These are phyloP conservation scores for Neospermospora avenae DNA, from an alignment of 2,329 filamentous ascomycete species.

Conservation along the genomic window DNA sequence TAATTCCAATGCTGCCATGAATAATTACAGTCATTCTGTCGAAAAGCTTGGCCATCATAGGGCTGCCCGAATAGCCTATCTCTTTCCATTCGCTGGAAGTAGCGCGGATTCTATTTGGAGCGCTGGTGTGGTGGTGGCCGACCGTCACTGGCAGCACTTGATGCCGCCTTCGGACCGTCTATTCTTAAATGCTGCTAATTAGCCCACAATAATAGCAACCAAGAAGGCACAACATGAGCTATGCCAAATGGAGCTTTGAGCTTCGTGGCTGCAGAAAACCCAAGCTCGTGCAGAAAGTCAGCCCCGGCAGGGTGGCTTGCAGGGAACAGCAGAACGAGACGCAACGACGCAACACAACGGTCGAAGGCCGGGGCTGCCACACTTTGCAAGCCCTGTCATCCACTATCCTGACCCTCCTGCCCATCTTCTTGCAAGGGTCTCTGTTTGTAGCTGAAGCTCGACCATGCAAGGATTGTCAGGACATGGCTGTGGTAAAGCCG, in stretches of 20 bases:
- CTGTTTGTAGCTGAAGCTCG: constrained; percentile 25
- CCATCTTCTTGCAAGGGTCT: constrained; percentile 17
- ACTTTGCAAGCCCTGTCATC: constrained; percentile 1
- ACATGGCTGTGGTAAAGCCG: constrained; percentile 25
- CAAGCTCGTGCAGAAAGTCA: constrained; percentile 16
- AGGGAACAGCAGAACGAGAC: constrained; percentile 1
- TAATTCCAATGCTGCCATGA: not conserved
- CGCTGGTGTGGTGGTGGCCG: not conserved
- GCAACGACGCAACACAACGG: constrained; percentile 17
- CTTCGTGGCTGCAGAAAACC: constrained; percentile 1
- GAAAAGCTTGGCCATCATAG: constrained; percentile 16
- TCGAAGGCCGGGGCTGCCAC: constrained; percentile 14
- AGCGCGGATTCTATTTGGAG: constrained; percentile 28
- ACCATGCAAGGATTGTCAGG: constrained; percentile 24
- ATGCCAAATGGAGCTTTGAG: constrained; percentile 8
- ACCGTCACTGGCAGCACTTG: constrained; percentile 6
- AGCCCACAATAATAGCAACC: constrained; percentile 13
- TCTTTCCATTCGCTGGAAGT: constrained; percentile 15
- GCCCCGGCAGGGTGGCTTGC: constrained; percentile 23
- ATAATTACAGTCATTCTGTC: constrained; percentile 1
- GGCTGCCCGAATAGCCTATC: constrained; percentile 17
- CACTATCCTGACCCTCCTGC: constrained; percentile 12
- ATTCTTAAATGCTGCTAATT: constrained; percentile 32
- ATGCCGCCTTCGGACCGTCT: constrained; percentile 23
- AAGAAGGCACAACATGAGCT: constrained; percentile 8